These are phyloP conservation scores for Ophiostoma piceae DNA, from an alignment of 2,329 filamentous ascomycete species.

Conservation along the genomic window DNA sequence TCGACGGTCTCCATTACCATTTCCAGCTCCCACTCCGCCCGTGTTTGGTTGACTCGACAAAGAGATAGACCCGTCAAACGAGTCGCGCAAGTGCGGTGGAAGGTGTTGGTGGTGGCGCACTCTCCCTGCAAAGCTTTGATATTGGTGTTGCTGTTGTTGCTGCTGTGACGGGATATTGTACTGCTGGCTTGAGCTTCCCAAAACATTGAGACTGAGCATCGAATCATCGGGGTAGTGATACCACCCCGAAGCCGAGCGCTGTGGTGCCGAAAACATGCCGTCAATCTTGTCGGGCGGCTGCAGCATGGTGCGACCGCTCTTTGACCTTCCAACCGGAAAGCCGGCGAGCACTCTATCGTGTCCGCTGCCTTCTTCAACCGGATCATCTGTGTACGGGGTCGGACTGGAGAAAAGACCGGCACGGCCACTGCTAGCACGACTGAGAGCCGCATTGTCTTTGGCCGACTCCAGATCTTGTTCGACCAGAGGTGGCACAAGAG, in stretches of 20 bases:
- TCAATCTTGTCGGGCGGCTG: conserved; percentile 70
- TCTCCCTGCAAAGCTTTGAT: conserved; percentile 1
- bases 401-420: not conserved
- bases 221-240: conserved; percentile 67
- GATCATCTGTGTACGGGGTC: not conserved
- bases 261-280: conserved; percentile 70
- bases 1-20: conserved; percentile 26
- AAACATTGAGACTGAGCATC: conserved; percentile 47
- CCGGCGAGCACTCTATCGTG: not conserved
- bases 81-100: conserved; percentile 53
- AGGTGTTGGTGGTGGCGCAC: not conserved
- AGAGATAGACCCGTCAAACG: conserved; percentile 60
- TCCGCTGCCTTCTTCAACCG: not conserved
- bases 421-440: not conserved
- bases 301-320: conserved; percentile 47
- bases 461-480: not conserved
- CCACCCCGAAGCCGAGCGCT: conserved; percentile 61
- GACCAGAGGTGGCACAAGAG: not conserved
- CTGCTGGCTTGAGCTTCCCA: conserved; percentile 29
- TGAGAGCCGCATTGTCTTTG: not conserved
- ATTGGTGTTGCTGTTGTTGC: not conserved
- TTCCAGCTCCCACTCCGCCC: not conserved
- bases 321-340: conserved; percentile 40
- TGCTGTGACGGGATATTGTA: conserved; percentile 30
- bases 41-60: conserved; percentile 44